A percentile compares a stretch with the other conserved stretches of the same genome.
phyloP scores from a whole-genome alignment of 1,284 basidiomycete species.

The Apiotrichum gamsii region DNA sequence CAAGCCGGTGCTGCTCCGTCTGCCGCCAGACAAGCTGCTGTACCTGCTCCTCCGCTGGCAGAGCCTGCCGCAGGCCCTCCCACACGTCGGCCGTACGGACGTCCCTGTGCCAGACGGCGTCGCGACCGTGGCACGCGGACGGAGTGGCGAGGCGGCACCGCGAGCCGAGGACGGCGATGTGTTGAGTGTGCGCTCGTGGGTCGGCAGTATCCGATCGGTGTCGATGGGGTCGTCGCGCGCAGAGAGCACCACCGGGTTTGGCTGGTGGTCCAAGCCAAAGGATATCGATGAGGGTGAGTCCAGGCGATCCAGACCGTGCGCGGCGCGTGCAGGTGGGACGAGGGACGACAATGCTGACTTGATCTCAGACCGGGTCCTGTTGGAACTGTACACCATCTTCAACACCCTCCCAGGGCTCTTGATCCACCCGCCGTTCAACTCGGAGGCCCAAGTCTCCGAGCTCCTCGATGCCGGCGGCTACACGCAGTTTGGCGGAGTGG shows the following conservation, averaged over 20 bases:
- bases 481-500: slow-evolving; percentile 42
- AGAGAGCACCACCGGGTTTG: slow-evolving; percentile 14
- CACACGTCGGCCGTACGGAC: slow-evolving; percentile 43
- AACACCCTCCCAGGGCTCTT: slow-evolving; percentile 42
- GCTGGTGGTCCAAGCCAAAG: slow-evolving; percentile 37
- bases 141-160: slow-evolving; percentile 10
- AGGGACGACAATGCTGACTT: background rate
- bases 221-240: slow-evolving; percentile 3
- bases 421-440: slow-evolving; percentile 39
- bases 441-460: slow-evolving; percentile 42
- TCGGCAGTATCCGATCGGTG: slow-evolving; percentile 44
- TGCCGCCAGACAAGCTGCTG: slow-evolving; percentile 44
- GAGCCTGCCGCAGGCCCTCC: slow-evolving; percentile 28
- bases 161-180: slow-evolving; percentile 38
- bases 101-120: slow-evolving; percentile 39
- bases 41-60: slow-evolving; percentile 46
- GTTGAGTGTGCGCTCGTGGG: slow-evolving; percentile 44
- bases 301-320: background rate
- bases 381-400: slow-evolving; percentile 42
- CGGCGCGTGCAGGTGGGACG: background rate
- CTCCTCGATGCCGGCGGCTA: slow-evolving; percentile 44
- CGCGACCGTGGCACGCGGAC: slow-evolving; percentile 27
- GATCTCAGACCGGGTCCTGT: slow-evolving; percentile 34
- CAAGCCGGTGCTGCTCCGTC: slow-evolving; percentile 37
- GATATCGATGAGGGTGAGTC: slow-evolving; percentile 40